Percentiles rank a stretch among this genome's conserved stretches.
Evolutionary conservation across 2,329 filamentous ascomycete species (phyloP).

Genomic region (Colletotrichum nymphaeae): DNA sequence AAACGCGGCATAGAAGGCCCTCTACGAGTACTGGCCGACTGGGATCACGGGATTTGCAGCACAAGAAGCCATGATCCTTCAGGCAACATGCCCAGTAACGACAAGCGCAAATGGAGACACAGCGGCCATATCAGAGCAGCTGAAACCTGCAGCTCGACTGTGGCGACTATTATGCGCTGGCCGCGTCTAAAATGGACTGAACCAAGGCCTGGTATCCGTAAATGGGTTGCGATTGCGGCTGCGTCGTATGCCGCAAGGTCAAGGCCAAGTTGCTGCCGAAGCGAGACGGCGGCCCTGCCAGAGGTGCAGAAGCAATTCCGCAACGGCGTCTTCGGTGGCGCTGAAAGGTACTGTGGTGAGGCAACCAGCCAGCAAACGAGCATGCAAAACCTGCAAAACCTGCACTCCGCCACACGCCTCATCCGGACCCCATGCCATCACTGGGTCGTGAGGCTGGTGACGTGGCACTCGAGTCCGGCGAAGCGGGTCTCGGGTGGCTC

Average conservation of each 20-base stretch:
- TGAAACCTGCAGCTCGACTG: conserved; percentile 35
- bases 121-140: conserved; percentile 20
- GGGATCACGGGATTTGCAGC: not conserved
- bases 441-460: conserved; percentile 36
- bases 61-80: not conserved
- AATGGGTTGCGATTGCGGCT: conserved; percentile 2
- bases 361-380: conserved; percentile 29
- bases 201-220: conserved; percentile 1
- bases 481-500: conserved; percentile 31
- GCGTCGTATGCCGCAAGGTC: not conserved
- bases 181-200: conserved; percentile 32
- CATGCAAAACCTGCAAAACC: conserved; percentile 9
- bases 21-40: not conserved
- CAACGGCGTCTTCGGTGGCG: conserved; percentile 28
- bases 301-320: conserved; percentile 28
- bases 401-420: conserved; percentile 38
- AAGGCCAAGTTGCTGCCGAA: conserved; percentile 11
- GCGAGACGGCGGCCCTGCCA: conserved; percentile 18
- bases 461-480: conserved; percentile 31
- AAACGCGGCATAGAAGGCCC: conserved; percentile 1
- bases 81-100: not conserved
- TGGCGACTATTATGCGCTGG: conserved; percentile 37
- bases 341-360: conserved; percentile 22
- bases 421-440: conserved; percentile 18
- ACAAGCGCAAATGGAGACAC: conserved; percentile 6